phyloP scores from a whole-genome alignment of 768 basidiomycete species.

The Hortiboletus flavorubellus region DNA sequence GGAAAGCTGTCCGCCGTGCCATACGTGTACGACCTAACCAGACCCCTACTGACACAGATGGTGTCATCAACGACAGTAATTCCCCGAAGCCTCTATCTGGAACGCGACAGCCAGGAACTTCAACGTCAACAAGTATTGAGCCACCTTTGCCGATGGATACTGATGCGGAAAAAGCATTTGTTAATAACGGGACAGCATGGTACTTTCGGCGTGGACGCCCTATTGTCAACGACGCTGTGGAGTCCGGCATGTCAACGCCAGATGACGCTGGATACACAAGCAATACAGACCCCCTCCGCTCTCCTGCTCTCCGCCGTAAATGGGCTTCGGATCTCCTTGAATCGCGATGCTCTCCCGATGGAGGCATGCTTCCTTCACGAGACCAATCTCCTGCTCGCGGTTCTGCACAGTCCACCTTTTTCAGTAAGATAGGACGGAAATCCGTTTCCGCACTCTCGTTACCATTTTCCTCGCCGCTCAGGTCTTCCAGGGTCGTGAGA shows the following conservation, averaged over 20 bases:
- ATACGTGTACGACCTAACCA: conserved; percentile 30
- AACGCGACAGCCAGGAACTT: conserved; percentile 5
- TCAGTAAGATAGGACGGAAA: conserved; percentile 41
- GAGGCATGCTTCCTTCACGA: conserved; percentile 11
- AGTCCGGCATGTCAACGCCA: conserved; percentile 35
- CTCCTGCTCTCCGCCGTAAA: conserved; percentile 43
- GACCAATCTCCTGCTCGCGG: conserved; percentile 1
- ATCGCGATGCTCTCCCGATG: conserved; percentile 22
- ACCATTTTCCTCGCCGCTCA: conserved; percentile 32
- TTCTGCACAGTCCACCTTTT: conserved; percentile 32
- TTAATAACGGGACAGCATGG: conserved; percentile 47
- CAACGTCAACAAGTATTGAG: conserved; percentile 40
- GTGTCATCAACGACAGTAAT: conserved; percentile 20
- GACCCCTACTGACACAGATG: conserved; percentile 23
- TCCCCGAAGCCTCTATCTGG: conserved; percentile 26
- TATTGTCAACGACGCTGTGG: conserved; percentile 19
- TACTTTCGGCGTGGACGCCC: conserved; percentile 51
- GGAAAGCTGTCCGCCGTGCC: conserved; percentile 62
- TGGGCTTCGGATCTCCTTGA: conserved; percentile 46
- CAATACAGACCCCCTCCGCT: conserved; percentile 38
- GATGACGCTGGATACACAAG: conserved; percentile 24
- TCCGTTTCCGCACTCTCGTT: conserved; percentile 45
- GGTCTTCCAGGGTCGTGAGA: conserved; percentile 17
- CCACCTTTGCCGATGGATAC: conserved; percentile 71
- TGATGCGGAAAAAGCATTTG: conserved; percentile 72